A percentile compares a stretch with the other conserved stretches of the same genome.
Conservation (phyloP, 108 stramenopile species). For the Skeletonema grethae region DNA sequence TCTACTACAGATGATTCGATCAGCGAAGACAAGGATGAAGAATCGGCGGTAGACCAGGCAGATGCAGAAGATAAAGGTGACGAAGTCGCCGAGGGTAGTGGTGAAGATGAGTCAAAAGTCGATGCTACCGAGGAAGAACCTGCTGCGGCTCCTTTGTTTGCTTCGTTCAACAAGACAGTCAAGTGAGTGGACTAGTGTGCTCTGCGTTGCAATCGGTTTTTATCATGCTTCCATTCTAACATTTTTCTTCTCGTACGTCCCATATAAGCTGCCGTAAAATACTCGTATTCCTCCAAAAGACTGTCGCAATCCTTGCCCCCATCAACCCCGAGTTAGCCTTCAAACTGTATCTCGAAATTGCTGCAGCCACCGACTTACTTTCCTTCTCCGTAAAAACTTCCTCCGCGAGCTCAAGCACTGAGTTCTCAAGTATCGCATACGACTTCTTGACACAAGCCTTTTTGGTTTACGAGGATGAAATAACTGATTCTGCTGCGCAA, state of each 20-base stretch:
- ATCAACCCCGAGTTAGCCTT: constrained; percentile 75
- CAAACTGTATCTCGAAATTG: constrained; percentile 89
- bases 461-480: constrained; percentile 90
- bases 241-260: neutral
- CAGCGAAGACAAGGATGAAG: constrained; percentile 7
- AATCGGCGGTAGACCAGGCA: neutral
- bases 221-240: constrained; percentile 1
- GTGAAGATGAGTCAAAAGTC: constrained; percentile 11
- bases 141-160: constrained; percentile 16
- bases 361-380: constrained; percentile 82
- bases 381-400: constrained; percentile 26
- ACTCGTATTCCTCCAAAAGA: constrained; percentile 94
- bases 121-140: constrained; percentile 10
- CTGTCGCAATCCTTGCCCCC: constrained; percentile 76
- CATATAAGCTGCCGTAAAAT: constrained; percentile 81
- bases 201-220: neutral
- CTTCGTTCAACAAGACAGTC: constrained; percentile 38
- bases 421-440: constrained; percentile 87
- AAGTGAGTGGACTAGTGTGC: constrained; percentile 25
- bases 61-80: constrained; percentile 11
- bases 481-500: constrained; percentile 86
- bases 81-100: constrained; percentile 1
- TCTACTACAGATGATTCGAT: neutral
- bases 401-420: constrained; percentile 22
- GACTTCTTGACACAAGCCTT: constrained; percentile 96